Evolutionary conservation across 225 moss, liverwort and hornwort genomes (phyloP), one percentile per base, ranked within the genome.

Genomic region (Physcomitrium patens): DNA sequence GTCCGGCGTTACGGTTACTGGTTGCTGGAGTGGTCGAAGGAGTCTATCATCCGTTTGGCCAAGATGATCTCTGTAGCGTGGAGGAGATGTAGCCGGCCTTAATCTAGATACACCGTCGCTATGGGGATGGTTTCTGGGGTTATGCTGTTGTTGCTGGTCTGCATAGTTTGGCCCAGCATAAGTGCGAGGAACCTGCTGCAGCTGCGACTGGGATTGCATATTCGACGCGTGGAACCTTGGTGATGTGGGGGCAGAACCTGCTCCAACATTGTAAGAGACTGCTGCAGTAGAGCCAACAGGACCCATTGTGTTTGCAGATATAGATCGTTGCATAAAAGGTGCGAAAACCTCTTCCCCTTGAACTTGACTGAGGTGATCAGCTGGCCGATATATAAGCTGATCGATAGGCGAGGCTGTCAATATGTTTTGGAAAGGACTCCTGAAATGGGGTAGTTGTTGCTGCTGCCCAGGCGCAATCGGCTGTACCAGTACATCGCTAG

Each of bases 201-300:
- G 17, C 59, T 84, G 89, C 50, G 83, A n/a, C 75, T 86, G 92
- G 22, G 85, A 84, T 54, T 69, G 87, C 51, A 90, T 84, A 2
- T 78, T 77, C 52, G 82, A 79, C n/a, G 80, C 9, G 31, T 37
- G 31, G 19, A 79, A 55, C 60, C 94, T 90, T 70, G 97, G 97
- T 50, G 97, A 99, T 16, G 97, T 87, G 11, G 97, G 97, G 28
- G 87, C 89, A 17, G 97, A 99, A 54, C 93, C 89, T 48, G 79
- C 81, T 73, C 67, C 94, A 65, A 78, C 77, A 69, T 86, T 88
- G 68, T 86, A 89, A 16, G 86, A 81, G 75, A 50, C 73, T 67
- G 72, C 47, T 58, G 86, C 74, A 42, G 70, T 82, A 67, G 80
- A 64, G 22, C 85, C 84, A 68, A 76, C n/a, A 41, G 67, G 76